A percentile compares a stretch with the other conserved stretches of the same genome.
Conservation (phyloP, 176 grass and related monocot species). For the Elymus sibiricus region DNA sequence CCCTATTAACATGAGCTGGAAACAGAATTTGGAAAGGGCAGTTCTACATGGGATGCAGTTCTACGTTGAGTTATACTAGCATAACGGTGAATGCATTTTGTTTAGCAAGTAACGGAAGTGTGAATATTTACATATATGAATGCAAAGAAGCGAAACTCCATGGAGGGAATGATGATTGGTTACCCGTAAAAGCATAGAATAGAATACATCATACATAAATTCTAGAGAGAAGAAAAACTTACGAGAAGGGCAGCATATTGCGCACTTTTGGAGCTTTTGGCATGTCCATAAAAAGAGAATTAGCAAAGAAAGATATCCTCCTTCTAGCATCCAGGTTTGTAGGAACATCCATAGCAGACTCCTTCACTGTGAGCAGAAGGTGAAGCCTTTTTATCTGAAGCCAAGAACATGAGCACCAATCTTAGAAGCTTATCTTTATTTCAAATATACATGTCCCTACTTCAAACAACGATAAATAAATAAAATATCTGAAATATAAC, state of each 20-base stretch:
- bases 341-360: conserved; percentile 97
- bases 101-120: background rate
- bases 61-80: background rate
- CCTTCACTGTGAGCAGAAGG: conserved; percentile 84
- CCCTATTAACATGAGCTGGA: conserved; percentile 3
- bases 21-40: background rate
- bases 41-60: background rate
- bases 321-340: conserved; percentile 94
- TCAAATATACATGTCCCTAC: background rate
- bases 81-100: background rate
- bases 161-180: background rate
- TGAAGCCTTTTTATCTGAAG: conserved; percentile 89
- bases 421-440: conserved; percentile 9
- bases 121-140: background rate
- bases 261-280: conserved; percentile 86
- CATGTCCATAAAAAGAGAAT: conserved; percentile 99
- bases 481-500: conserved; percentile 42
- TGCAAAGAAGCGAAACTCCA: background rate
- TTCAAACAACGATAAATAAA: conserved; percentile 8
- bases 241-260: conserved; percentile 95
- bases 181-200: conserved; percentile 11
- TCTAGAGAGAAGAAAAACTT: conserved; percentile 42
- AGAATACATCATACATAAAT: background rate
- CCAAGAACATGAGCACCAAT: background rate
- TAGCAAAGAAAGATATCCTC: conserved; percentile 86